These are phyloP conservation scores for Ensete ventricosum DNA, from an alignment of 176 grass and related monocot genomes.

Conservation along the genomic window DNA sequence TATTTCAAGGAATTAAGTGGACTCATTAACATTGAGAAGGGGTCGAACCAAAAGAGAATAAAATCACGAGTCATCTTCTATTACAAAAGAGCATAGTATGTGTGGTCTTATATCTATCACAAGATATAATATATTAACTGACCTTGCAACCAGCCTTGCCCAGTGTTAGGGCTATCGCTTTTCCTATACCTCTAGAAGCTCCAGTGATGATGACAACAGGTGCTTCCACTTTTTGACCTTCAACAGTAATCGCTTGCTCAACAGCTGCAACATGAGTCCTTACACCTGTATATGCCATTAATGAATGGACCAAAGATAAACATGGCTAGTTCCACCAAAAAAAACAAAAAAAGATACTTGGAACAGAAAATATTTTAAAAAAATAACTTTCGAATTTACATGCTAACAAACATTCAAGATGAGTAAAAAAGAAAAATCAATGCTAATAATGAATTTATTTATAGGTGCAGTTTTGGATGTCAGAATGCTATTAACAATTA, in stretches of 20 bases:
- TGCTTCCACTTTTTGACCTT: constrained; percentile 48
- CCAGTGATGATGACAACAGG: constrained; percentile 92
- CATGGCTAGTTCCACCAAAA: not conserved
- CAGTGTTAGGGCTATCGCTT: constrained; percentile 59
- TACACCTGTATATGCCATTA: constrained; percentile 43
- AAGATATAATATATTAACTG: not conserved
- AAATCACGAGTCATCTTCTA: not conserved
- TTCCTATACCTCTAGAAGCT: constrained; percentile 92
- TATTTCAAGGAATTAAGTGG: no score
- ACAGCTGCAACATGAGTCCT: constrained; percentile 57
- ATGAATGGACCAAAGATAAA: not conserved
- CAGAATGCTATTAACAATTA: not conserved
- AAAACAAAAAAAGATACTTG: not conserved
- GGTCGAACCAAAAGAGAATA: not conserved
- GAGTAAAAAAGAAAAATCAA: not conserved
- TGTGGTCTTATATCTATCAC: not conserved
- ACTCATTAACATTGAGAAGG: no score
- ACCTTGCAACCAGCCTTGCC: constrained; percentile 95
- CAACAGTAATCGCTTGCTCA: constrained; percentile 34
- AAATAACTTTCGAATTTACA: not conserved
- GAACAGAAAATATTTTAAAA: not conserved
- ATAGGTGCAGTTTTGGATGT: not conserved
- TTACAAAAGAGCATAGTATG: not conserved
- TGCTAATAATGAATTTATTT: not conserved
- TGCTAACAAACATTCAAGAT: not conserved